Percentiles rank a stretch among this genome's conserved stretches.
These are phyloP conservation scores for Bombardia bombarda DNA, from an alignment of 495 filamentous ascomycete genomes.

Conservation along the genomic window DNA sequence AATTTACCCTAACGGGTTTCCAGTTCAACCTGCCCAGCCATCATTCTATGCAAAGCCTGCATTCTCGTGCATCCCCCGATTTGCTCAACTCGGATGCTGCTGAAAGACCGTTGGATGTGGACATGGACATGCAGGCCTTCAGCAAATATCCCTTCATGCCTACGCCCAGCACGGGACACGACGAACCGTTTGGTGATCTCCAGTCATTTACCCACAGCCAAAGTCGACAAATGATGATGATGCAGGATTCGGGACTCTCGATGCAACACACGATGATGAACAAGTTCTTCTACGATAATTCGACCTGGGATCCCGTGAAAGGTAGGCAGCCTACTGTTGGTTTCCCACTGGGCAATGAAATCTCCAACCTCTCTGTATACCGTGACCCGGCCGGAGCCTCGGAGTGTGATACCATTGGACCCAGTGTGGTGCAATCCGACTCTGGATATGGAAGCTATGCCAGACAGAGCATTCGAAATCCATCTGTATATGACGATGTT, in stretches of 20 bases:
- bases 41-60: conserved; percentile 1
- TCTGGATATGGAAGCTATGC: conserved; percentile 54
- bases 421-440: conserved; percentile 41
- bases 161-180: background rate
- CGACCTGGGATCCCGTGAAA: conserved; percentile 5
- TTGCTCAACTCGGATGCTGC: conserved; percentile 4
- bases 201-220: conserved; percentile 1
- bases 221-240: too few species aligned
- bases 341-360: background rate
- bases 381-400: conserved; percentile 32
- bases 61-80: conserved; percentile 6
- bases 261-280: background rate
- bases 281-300: conserved; percentile 4
- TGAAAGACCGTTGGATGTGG: background rate
- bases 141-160: background rate
- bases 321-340: background rate
- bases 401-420: conserved; percentile 48
- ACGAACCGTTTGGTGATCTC: background rate
- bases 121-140: background rate
- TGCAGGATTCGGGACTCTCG: background rate
- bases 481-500: conserved; percentile 38
- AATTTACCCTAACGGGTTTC: background rate
- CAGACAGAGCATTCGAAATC: conserved; percentile 33
- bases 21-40: conserved; percentile 7
- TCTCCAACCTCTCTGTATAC: conserved; percentile 5